Evolutionary conservation across 331 rosid genomes (phyloP).

Genomic region (Pyracantha coccinea): DNA sequence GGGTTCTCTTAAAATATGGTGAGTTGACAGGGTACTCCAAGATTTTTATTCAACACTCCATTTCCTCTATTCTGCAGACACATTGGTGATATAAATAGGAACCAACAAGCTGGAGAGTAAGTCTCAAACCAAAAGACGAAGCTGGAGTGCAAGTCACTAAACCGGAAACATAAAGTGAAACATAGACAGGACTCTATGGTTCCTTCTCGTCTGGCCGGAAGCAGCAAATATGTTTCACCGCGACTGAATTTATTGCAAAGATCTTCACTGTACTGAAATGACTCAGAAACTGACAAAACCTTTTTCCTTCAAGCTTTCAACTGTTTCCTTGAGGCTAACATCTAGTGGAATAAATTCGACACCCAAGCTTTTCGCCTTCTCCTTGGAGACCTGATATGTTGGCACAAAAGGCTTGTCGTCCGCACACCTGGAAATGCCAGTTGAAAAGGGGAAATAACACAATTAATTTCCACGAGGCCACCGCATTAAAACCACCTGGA

Average conservation of each 20-base stretch:
- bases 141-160: neutral
- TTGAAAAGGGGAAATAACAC: neutral
- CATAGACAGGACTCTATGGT: neutral
- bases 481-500: neutral
- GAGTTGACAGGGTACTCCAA: too few relatives aligned
- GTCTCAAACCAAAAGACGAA: neutral
- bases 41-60: too few relatives aligned
- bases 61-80: neutral
- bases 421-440: conserved; percentile 25
- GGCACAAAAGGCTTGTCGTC: conserved; percentile 32
- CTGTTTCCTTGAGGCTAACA: conserved; percentile 40
- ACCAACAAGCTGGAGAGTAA: neutral
- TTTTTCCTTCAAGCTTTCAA: conserved; percentile 49
- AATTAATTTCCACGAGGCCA: neutral
- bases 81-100: neutral
- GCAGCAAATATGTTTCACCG: neutral
- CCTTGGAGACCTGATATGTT: conserved; percentile 31
- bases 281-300: conserved; percentile 24
- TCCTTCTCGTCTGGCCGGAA: neutral
- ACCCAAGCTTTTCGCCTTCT: conserved; percentile 38
- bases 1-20: too few relatives aligned
- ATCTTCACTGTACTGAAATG: neutral
- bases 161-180: neutral
- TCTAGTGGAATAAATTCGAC: conserved; percentile 34
- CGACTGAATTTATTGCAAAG: neutral